Percentiles rank a stretch among this genome's conserved stretches.
Conservation (phyloP, 1,139 yeast genomes). For the Pichia sp. region DNA sequence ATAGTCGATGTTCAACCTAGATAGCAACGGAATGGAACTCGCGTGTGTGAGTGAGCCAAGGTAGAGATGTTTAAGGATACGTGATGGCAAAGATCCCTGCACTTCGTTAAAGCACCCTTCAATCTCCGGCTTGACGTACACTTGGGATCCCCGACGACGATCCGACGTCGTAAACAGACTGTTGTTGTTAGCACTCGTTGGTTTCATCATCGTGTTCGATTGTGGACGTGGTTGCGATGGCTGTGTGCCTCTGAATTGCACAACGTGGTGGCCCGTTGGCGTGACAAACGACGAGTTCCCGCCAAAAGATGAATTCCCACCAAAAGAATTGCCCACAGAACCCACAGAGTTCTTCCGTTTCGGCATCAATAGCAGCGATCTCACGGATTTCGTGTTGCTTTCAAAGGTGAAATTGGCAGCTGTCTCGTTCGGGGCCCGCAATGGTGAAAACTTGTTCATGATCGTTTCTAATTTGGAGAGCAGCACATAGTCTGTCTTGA, state of each 20-base stretch:
- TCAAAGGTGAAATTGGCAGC: conserved; percentile 19
- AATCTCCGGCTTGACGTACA: conserved; percentile 2
- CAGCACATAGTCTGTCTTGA: conserved; percentile 70
- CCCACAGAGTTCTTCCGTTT: conserved; percentile 15
- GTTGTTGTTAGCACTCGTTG: too few relatives aligned
- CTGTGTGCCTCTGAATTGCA: conserved; percentile 27
- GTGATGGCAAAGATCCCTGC: conserved; percentile 65
- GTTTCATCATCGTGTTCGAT: too few relatives aligned
- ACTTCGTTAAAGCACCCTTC: conserved; percentile 28
- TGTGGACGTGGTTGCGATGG: not conserved
- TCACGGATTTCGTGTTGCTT: conserved; percentile 20
- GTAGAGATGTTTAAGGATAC: conserved; percentile 79
- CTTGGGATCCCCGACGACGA: too few relatives aligned
- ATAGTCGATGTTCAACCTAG: conserved; percentile 65
- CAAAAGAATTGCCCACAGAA: conserved; percentile 2
- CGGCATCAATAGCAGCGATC: conserved; percentile 25
- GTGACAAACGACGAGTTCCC: conserved; percentile 24
- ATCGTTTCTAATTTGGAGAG: conserved; percentile 63
- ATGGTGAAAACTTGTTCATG: conserved; percentile 56
- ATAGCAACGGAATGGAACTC: conserved; percentile 60
- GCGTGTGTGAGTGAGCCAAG: conserved; percentile 88
- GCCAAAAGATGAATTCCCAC: not conserved
- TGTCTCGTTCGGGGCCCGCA: conserved; percentile 14
- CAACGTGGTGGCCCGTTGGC: conserved; percentile 30
- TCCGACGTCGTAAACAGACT: too few relatives aligned